Percentiles rank a stretch among this genome's conserved stretches.
phyloP scores from a whole-genome alignment of 1,284 basidiomycete species.

The Athelia sp. region DNA sequence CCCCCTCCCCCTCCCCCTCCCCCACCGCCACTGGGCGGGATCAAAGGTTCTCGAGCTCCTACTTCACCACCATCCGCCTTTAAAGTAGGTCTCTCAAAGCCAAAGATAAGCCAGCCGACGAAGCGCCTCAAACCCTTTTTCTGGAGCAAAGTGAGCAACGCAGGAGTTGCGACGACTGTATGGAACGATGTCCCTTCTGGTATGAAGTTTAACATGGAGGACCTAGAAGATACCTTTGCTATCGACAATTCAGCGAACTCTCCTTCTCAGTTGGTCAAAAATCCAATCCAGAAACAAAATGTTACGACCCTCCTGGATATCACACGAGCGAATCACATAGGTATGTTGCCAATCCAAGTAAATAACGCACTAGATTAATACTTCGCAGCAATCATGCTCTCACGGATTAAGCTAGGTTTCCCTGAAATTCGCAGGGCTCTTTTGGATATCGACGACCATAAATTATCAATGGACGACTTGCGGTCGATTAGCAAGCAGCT shows the following conservation, averaged over 20 bases:
- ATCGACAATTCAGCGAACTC: slow-evolving; percentile 46
- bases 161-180: slow-evolving; percentile 48
- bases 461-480: slow-evolving; percentile 66
- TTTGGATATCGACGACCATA: slow-evolving; percentile 64
- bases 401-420: slow-evolving; percentile 62
- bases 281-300: slow-evolving; percentile 48
- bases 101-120: slow-evolving; percentile 32
- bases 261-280: slow-evolving; percentile 35
- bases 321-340: slow-evolving; percentile 80
- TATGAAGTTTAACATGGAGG: slow-evolving; percentile 54
- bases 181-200: slow-evolving; percentile 59
- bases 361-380: slow-evolving; percentile 10
- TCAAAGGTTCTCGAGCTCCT: slow-evolving; percentile 20
- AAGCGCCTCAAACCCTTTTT: slow-evolving; percentile 84
- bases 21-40: slow-evolving; percentile 11
- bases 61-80: slow-evolving; percentile 32
- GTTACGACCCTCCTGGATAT: slow-evolving; percentile 74
- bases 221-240: slow-evolving; percentile 72
- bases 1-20: slow-evolving; percentile 29
- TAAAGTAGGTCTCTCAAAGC: slow-evolving; percentile 22
- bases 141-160: slow-evolving; percentile 74
- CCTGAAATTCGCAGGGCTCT: slow-evolving; percentile 65
- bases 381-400: slow-evolving; percentile 71
- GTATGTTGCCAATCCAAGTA: slow-evolving; percentile 32
- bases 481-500: slow-evolving; percentile 68